Evolutionary conservation across 148 eudicot species (phyloP), one percentile per base, ranked within the genome.

Genomic region (Rhododendron ovatum): DNA sequence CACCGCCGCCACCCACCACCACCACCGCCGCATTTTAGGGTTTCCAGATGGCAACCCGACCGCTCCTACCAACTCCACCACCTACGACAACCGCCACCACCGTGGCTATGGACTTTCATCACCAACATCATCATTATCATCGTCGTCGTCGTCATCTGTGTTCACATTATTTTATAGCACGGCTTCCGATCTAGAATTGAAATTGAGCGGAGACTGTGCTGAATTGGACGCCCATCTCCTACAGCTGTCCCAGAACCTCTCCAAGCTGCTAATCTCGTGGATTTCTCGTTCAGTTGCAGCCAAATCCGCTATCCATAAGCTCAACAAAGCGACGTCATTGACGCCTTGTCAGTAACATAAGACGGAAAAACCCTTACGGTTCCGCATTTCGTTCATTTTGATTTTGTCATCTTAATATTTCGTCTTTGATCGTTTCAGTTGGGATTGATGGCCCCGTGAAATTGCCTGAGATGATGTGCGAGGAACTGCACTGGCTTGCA

Each of bases 181-280:
- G 5, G 84, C 84, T 22, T 22, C 39, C 39, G 80, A 86, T 89
- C 81, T 90, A 30, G 76, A 82, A 1, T 45, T 69, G 39, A 81
- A 86, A 57, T 63, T 92, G 86, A 84, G 87, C 82, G 7, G 28
- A 28, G 83, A 85, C n/a, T 87, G 91, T 80, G 35, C 71, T 57
- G 89, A 87, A 15, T 84, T 90, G 84, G 90, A 91, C 86, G 61
- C 67, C n/a, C 75, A 87, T 84, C 93, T 92, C 51, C 88, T 26
- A 88, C 91, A 15, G 86, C 76, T 71, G 14, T 20, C 33, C 39
- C 76, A 71, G 41, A 71, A 71, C 41, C 76, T 71, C 76, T 71
- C 90, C 2, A 88, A 84, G 18, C 87, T 86, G 30, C 7, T 91
- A 2, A 69, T 92, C 39, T 88, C 92, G 3, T 91, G 78, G 86